Percentiles rank a stretch among this genome's conserved stretches.
Evolutionary conservation across 179 eudicot species (phyloP).

Genomic region (Corrigiola litoralis): DNA sequence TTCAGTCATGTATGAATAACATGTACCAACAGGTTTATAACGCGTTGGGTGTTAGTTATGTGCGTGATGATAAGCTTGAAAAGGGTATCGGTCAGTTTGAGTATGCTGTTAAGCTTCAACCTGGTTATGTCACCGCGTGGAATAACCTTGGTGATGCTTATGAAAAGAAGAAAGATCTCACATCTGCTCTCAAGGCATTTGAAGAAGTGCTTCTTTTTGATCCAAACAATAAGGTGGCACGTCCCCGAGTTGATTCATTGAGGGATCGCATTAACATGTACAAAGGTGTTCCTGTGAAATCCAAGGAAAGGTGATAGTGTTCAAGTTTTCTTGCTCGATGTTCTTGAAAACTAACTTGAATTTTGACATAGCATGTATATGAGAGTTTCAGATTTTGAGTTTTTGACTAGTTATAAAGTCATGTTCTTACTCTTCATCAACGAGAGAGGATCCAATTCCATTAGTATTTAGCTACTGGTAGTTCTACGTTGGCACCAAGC

Average conservation of each 20-base stretch:
- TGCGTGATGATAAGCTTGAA: slow-evolving; percentile 76
- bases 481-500: too few species aligned
- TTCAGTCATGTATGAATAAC: background rate
- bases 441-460: too few species aligned
- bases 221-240: slow-evolving; percentile 84
- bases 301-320: slow-evolving; percentile 45
- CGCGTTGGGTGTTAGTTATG: slow-evolving; percentile 84
- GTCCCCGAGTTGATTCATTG: slow-evolving; percentile 71
- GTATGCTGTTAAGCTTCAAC: slow-evolving; percentile 85
- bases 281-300: slow-evolving; percentile 69
- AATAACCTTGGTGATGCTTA: slow-evolving; percentile 98
- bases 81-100: slow-evolving; percentile 86
- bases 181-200: slow-evolving; percentile 77
- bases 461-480: too few species aligned
- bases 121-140: slow-evolving; percentile 96
- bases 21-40: slow-evolving; percentile 65
- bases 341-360: slow-evolving; percentile 6
- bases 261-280: slow-evolving; percentile 71
- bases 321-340: background rate
- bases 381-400: too few species aligned
- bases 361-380: slow-evolving; percentile 21
- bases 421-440: too few species aligned
- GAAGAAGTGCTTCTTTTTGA: slow-evolving; percentile 98
- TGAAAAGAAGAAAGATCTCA: slow-evolving; percentile 74
- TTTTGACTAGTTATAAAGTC: too few species aligned